These are phyloP conservation scores for Pseudophaeomoniella oleicola DNA, from an alignment of 2,329 filamentous ascomycete genomes.

Conservation along the genomic window DNA sequence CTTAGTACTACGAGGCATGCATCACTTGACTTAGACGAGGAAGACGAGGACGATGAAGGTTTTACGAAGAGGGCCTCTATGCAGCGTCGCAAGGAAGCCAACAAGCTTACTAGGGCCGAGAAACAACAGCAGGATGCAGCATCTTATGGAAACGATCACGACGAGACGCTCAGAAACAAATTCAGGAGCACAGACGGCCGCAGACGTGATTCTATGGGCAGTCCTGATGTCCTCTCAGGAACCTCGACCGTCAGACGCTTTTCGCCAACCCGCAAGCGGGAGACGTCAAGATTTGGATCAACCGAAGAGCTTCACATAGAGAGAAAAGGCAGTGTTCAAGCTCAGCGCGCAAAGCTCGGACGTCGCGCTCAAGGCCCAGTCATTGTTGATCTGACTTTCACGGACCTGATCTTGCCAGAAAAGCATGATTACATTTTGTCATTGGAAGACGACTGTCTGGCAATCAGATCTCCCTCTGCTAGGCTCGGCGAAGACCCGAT, in stretches of 20 bases:
- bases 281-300: neutral
- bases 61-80: neutral
- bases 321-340: too few species aligned
- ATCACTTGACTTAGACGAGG: neutral
- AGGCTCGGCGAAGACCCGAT: neutral
- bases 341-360: neutral
- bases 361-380: neutral
- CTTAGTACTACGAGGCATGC: neutral
- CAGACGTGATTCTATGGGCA: neutral
- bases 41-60: neutral
- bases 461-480: neutral
- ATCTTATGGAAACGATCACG: neutral
- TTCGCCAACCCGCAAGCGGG: neutral
- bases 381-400: neutral
- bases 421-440: neutral
- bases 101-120: neutral
- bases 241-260: neutral
- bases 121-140: neutral
- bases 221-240: neutral
- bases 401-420: neutral
- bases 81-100: neutral
- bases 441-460: neutral
- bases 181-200: neutral
- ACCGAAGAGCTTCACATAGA: neutral
- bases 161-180: neutral